Percentiles rank a stretch among this genome's conserved stretches.
These are phyloP conservation scores for Aurinia saxatilis DNA, from an alignment of 345 rosid species.

Conservation along the genomic window DNA sequence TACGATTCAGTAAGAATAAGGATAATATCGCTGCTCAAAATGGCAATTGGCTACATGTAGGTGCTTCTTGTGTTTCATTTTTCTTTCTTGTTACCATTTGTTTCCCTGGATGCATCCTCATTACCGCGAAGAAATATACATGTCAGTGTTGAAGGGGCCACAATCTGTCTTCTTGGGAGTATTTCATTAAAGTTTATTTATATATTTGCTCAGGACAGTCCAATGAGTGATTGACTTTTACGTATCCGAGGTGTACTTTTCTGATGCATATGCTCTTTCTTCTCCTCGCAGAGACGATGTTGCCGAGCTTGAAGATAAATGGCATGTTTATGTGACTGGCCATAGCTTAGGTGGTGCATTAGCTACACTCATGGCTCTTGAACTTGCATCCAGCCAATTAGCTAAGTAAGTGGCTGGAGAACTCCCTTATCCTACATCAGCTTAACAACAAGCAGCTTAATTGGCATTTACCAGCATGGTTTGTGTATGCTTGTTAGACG, in stretches of 20 bases:
- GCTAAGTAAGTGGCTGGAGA: slow-evolving; percentile 46
- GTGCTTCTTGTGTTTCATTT: slow-evolving; percentile 25
- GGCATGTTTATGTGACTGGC: slow-evolving; percentile 94
- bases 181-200: not conserved
- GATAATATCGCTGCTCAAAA: slow-evolving; percentile 64
- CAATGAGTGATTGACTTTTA: not conserved
- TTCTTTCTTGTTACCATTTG: not conserved
- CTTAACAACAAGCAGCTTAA: not conserved
- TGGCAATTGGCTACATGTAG: slow-evolving; percentile 60
- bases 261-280: slow-evolving; percentile 1
- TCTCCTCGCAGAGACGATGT: slow-evolving; percentile 46
- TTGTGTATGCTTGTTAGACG: slow-evolving; percentile 36
- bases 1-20: slow-evolving; percentile 89
- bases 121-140: not conserved
- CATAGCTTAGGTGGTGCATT: slow-evolving; percentile 98
- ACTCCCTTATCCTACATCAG: slow-evolving; percentile 2
- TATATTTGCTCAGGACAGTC: not conserved
- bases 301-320: slow-evolving; percentile 38
- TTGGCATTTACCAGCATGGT: slow-evolving; percentile 2
- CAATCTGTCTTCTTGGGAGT: not conserved
- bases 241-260: not conserved
- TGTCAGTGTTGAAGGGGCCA: not conserved
- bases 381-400: slow-evolving; percentile 85
- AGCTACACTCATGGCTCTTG: slow-evolving; percentile 87
- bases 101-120: not conserved